Base-by-base conservation (phyloP, 2,329 filamentous ascomycete species). In the Magnaporthiopsis rhizophila region DNA sequence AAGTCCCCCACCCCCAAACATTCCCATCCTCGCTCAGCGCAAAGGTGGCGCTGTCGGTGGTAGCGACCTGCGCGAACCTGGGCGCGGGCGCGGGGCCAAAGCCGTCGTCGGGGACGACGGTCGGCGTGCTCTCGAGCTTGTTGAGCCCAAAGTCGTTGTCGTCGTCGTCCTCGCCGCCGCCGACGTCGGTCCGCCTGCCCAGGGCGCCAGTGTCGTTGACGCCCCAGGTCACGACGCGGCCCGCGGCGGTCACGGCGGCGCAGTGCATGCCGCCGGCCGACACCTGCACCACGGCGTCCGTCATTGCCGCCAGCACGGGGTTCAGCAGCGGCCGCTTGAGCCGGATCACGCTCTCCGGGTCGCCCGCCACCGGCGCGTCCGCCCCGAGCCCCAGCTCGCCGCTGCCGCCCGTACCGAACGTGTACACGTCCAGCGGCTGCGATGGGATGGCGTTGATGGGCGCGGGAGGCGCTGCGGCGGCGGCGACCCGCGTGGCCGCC, bases 161-260 rank as follows among this genome's bases (percentile, higher is more conserved):
- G 18, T 56, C 50, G 12, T 32, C 30, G 24, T 64, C 64, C 32
- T 45, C 30, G 34, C 26, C 82, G 57, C 84, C 84, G 5, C 84
- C 81, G 76, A 82, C 83, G 3, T 77, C 74, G 2, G 86, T 88
- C 67, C 86, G 80, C 69, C 87, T 79, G 38, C 87, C 87, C 61
- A 90, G 79, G 15, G 87, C 86, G 65, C 85, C 85, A 68, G 87
- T 82, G 71, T 90, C 87, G 71, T 89, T 89, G 65, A 89, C 87
- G 66, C 87, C 87, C 87, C 87, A 90, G 28, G 86, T 88, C 62
- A 87, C 77, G 68, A 90, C 85, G 72, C 83, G 83, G 74, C 87
- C 87, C 72, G 89, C 85, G 68, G 84, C 79, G 32, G 87, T 89
- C 62, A 90, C 75, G 18, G 86, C 87, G 67, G 87, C 76, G 63